Percentiles rank a stretch among this genome's conserved stretches.
Conservation (phyloP, 352 stramenopile species). For the Halophytophthora polymorphica region DNA sequence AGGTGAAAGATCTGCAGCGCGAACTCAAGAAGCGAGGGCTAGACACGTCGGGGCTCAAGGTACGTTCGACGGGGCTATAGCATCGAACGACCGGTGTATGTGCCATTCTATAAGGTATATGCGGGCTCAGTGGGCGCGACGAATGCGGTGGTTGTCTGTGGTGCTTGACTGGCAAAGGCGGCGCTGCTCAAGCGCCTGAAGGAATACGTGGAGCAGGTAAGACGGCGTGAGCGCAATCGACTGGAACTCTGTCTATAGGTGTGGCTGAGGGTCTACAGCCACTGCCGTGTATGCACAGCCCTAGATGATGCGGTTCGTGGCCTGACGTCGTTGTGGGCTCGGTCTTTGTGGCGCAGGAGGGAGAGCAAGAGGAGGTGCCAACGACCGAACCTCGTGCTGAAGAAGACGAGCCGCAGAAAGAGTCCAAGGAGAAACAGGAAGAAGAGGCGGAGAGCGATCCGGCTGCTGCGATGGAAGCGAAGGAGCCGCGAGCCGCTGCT, state of each 20-base stretch:
- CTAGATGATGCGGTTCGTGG: too few species aligned
- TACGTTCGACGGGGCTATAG: slow-evolving; percentile 1
- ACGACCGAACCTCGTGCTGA: too few species aligned
- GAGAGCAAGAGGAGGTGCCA: background rate
- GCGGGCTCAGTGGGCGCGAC: background rate
- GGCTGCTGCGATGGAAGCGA: too few species aligned
- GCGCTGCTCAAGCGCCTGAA: slow-evolving; percentile 35
- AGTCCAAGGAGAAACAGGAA: background rate
- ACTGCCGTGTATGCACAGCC: too few species aligned
- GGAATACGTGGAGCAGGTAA: slow-evolving; percentile 29
- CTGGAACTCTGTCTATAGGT: background rate
- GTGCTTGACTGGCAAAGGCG: slow-evolving; percentile 11
- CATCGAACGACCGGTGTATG: background rate
- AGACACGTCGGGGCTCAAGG: slow-evolving; percentile 39
- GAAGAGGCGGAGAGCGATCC: background rate
- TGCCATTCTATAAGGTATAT: background rate
- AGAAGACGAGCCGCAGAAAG: too few species aligned
- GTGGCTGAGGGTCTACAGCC: too few species aligned
- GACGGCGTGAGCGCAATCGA: background rate
- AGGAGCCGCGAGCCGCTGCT: too few species aligned
- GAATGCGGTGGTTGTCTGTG: background rate
- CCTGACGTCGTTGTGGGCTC: too few species aligned
- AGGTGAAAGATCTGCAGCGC: slow-evolving; percentile 58
- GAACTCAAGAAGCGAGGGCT: slow-evolving; percentile 40
- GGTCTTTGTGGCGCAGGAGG: background rate